A percentile compares a stretch with the other conserved stretches of the same genome.
Evolutionary conservation across 129 eudicot species (phyloP).

Genomic region (Tagetes patula): DNA sequence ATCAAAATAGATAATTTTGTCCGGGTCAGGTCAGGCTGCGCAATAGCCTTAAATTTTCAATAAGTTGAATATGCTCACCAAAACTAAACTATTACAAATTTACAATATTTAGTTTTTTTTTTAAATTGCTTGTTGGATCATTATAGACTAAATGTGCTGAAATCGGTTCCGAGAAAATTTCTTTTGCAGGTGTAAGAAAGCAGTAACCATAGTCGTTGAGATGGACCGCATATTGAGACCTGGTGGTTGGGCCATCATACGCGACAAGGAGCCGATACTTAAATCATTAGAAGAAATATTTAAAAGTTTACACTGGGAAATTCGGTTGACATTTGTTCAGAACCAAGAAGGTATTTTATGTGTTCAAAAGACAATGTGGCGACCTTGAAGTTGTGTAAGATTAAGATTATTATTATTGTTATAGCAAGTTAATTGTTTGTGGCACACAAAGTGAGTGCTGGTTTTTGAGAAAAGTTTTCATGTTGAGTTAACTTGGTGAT

Average conservation of each 20-base stretch:
- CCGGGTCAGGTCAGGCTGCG: not conserved
- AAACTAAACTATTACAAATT: too few species aligned
- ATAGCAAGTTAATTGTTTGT: slow-evolving; percentile 17
- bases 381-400: slow-evolving; percentile 55
- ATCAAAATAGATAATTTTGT: not conserved
- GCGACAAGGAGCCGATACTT: slow-evolving; percentile 76
- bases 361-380: slow-evolving; percentile 84
- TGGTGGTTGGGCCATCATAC: slow-evolving; percentile 84
- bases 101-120: too few species aligned
- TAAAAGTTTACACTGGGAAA: slow-evolving; percentile 86
- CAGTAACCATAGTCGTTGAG: slow-evolving; percentile 73
- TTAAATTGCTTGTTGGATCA: too few species aligned
- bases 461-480: slow-evolving; percentile 8
- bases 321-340: slow-evolving; percentile 72
- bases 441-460: slow-evolving; percentile 11
- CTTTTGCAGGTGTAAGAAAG: slow-evolving; percentile 75
- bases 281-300: slow-evolving; percentile 71
- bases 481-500: slow-evolving; percentile 21
- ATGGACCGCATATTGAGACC: slow-evolving; percentile 87
- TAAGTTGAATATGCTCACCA: too few species aligned
- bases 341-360: slow-evolving; percentile 79
- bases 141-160: not conserved
- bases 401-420: not conserved
- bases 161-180: not conserved
- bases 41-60: too few species aligned